Conservation (phyloP, 139 green algal genomes). For the Ettlia oleoabundans region DNA sequence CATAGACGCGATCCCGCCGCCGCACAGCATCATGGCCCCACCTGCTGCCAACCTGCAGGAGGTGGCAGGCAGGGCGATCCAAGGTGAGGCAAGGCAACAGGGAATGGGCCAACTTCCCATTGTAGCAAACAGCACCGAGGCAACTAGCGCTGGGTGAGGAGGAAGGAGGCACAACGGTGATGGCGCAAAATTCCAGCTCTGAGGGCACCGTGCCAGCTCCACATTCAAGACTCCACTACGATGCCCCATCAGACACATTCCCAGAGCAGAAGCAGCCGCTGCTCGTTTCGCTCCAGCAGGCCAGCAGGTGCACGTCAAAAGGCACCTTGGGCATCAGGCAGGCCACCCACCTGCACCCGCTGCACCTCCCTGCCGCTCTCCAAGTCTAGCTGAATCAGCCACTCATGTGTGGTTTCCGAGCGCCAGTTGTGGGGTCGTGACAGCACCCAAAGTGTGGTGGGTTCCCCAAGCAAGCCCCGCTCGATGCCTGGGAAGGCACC, state of each 20-base stretch:
- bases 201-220: no score
- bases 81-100: neutral
- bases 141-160: neutral
- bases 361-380: slow-evolving; percentile 60
- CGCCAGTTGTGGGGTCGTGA: slow-evolving; percentile 79
- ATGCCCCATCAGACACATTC: no score
- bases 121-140: neutral
- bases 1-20: slow-evolving; percentile 56
- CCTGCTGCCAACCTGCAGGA: slow-evolving; percentile 20
- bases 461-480: slow-evolving; percentile 19
- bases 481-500: slow-evolving; percentile 66
- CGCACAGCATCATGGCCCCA: slow-evolving; percentile 82
- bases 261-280: neutral
- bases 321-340: neutral
- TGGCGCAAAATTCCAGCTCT: no score
- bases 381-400: slow-evolving; percentile 68
- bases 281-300: neutral
- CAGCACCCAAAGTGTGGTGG: slow-evolving; percentile 67
- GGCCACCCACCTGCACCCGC: slow-evolving; percentile 42
- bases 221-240: no score
- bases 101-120: neutral
- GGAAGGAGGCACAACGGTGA: no score
- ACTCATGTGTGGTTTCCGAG: slow-evolving; percentile 56
- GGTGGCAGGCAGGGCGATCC: neutral
- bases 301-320: neutral